These are phyloP conservation scores for Priceomyces haplophilus DNA, from an alignment of 805 yeast species.

Conservation along the genomic window DNA sequence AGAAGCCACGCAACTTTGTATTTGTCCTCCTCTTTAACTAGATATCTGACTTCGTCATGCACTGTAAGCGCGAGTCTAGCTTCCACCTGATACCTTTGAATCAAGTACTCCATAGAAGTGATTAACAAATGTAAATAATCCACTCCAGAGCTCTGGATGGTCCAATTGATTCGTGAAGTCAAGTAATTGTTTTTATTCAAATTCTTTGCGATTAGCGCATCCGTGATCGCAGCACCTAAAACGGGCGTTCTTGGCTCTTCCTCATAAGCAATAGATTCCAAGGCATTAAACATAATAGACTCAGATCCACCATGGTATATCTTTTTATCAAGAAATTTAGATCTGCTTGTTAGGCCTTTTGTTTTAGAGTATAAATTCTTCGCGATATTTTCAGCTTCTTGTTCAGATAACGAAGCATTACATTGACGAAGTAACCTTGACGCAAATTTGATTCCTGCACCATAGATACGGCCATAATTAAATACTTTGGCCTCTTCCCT, in stretches of 20 bases:
- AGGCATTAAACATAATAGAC: slow-evolving; percentile 81
- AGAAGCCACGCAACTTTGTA: slow-evolving; percentile 77
- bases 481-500: slow-evolving; percentile 92
- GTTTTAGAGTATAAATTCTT: slow-evolving; percentile 70
- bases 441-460: slow-evolving; percentile 94
- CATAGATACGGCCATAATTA: slow-evolving; percentile 95
- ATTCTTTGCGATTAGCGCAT: slow-evolving; percentile 67
- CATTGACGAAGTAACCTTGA: slow-evolving; percentile 78
- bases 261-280: slow-evolving; percentile 83
- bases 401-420: slow-evolving; percentile 65
- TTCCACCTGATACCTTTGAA: slow-evolving; percentile 57
- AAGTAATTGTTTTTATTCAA: slow-evolving; percentile 63
- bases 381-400: slow-evolving; percentile 65
- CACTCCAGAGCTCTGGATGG: slow-evolving; percentile 96
- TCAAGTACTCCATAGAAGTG: slow-evolving; percentile 82
- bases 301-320: slow-evolving; percentile 89
- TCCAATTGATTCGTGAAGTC: slow-evolving; percentile 95
- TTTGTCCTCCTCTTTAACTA: slow-evolving; percentile 70
- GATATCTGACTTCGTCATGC: slow-evolving; percentile 89
- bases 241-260: slow-evolving; percentile 85
- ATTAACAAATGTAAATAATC: slow-evolving; percentile 86
- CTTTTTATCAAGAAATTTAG: slow-evolving; percentile 24
- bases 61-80: slow-evolving; percentile 85
- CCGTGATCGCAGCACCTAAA: slow-evolving; percentile 88
- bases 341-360: slow-evolving; percentile 55